phyloP scores from a whole-genome alignment of 2,329 filamentous ascomycete genomes.

The Colletotrichum falcatum region DNA sequence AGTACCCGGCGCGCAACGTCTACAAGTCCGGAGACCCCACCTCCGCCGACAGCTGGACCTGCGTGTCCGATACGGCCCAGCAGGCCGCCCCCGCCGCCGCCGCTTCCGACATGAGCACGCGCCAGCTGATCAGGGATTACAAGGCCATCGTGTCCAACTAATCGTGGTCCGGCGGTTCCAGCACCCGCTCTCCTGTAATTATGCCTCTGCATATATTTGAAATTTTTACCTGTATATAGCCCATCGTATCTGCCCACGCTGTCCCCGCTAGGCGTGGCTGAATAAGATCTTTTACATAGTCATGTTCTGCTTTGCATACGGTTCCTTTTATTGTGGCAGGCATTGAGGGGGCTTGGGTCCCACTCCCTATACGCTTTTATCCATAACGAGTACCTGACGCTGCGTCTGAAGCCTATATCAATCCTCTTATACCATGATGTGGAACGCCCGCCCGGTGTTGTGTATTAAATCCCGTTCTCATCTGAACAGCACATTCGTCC shows the following conservation, averaged over 20 bases:
- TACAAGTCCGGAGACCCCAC: conserved; percentile 44
- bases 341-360: too few relatives aligned
- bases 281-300: too few relatives aligned
- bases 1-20: conserved; percentile 50
- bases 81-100: background rate
- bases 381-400: too few relatives aligned
- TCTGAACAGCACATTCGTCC: too few relatives aligned
- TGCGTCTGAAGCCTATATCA: too few relatives aligned
- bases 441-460: too few relatives aligned
- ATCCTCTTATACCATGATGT: too few relatives aligned
- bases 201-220: background rate
- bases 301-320: too few relatives aligned
- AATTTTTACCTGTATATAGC: background rate
- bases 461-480: too few relatives aligned
- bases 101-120: background rate
- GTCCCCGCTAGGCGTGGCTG: too few relatives aligned
- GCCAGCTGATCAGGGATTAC: background rate
- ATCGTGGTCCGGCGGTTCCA: background rate
- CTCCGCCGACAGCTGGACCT: conserved; percentile 41
- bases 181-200: background rate
- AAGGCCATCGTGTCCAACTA: background rate
- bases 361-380: too few relatives aligned
- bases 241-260: background rate
- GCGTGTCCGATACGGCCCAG: conserved; percentile 4
- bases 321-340: too few relatives aligned